Base-by-base conservation (phyloP, 1,284 basidiomycete species). In the Leccinum fallax region DNA sequence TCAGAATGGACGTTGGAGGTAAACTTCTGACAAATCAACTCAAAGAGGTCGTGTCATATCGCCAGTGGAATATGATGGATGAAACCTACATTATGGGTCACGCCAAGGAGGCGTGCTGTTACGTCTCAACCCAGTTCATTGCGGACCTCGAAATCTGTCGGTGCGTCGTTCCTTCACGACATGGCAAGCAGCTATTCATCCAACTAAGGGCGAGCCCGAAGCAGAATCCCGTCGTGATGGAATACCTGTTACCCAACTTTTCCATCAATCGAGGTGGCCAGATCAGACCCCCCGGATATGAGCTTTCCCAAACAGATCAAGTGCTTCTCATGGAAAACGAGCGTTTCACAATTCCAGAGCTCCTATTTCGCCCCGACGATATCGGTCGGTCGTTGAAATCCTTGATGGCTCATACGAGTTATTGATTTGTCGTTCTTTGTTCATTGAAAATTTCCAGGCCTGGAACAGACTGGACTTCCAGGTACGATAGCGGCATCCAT, bases 1-100 rank as follows among this genome's bases (percentile, higher is more conserved):
- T 61, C 70, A 95, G 95, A 66, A 86, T 98, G 71, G 94, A 97
- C 69, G 86, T 97, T 30, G 95, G 95, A 57, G 96, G 96, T 57
- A 97, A 97, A 77, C 82, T 98, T 13, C 77, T 98, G 60, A 98
- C 96, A 28, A 98, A 97, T 77, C 92, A 97, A 58, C 83, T 98
- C 38, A 97, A 98, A 71, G 93, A 96, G 72, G 83, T 95, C 55
- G 86, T 97, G 11, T 97, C 94, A 11, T 98, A 94, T 76, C 88
- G 94, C 34, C 96, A 98, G 72, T 97, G 94, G 92, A 95, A 98
- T 76, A 94, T 98, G 92, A 95, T 95, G 87, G 95, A 98, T 72
- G 92, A 97, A 77, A 95, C 93, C 1, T 87, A 91, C 76, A 90
- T 98, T 69, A 90, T 97, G 78, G 95, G 95, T 77, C 85, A 92